These are phyloP conservation scores for Breynia disticha DNA, from an alignment of 441 rosid species.

Conservation along the genomic window DNA sequence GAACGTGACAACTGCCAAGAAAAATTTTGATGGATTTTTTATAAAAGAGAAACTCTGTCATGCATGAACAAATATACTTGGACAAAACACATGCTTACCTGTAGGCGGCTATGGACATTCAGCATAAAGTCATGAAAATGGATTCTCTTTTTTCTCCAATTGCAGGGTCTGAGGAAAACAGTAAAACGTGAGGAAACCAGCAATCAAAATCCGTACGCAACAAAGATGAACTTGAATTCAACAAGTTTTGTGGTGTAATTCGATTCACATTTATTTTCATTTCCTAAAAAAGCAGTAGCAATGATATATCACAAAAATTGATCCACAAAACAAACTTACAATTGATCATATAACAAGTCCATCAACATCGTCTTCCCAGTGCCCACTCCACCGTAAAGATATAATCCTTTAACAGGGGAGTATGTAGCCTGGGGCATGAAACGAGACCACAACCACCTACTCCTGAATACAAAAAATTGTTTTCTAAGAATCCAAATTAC, in stretches of 20 bases:
- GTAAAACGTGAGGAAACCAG: conserved; percentile 4
- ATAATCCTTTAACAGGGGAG: conserved; percentile 82
- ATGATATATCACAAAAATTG: conserved; percentile 3
- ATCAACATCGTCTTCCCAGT: conserved; percentile 99
- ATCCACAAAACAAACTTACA: conserved; percentile 43
- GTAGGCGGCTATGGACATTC: conserved; percentile 84
- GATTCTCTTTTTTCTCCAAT: conserved; percentile 94
- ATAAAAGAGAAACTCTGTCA: neutral
- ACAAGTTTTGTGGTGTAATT: no score
- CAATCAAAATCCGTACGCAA: neutral
- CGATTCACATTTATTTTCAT: no score
- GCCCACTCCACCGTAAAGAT: conserved; percentile 95
- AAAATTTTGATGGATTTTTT: neutral
- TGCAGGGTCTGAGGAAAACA: conserved; percentile 48
- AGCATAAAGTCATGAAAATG: conserved; percentile 99
- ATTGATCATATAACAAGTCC: conserved; percentile 81
- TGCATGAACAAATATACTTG: no score
- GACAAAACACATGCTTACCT: conserved; percentile 54
- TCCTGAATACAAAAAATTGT: conserved; percentile 39
- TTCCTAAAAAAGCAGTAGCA: no score
- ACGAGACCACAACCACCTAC: conserved; percentile 92
- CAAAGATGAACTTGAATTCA: neutral
- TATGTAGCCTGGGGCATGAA: conserved; percentile 60
- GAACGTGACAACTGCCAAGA: neutral
- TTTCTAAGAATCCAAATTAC: no score